Base-by-base conservation (phyloP, 2,329 filamentous ascomycete genomes). In the Aspergillus alliaceus region DNA sequence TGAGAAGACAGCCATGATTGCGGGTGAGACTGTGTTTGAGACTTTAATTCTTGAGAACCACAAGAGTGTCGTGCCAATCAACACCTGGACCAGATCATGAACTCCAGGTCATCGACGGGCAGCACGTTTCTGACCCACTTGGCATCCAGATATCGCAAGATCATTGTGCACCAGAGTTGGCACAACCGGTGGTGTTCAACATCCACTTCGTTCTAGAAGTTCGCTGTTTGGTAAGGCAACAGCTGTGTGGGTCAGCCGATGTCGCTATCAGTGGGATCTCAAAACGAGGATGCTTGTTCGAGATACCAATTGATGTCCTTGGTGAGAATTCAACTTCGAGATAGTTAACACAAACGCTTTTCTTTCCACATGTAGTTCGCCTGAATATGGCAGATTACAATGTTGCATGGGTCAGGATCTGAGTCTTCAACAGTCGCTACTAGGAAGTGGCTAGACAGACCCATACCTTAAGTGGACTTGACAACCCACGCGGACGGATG, bases 1-100 rank as follows among this genome's bases (percentile, higher is more conserved):
- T 70, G 48, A 66, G 59, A 37, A 64, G 62, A 48, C 53, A 59
- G 18, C 20, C 50, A 48, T 65, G 39, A 59, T 50, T 46, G 32
- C 14, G 29, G 15, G 15, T 37, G 24, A 12, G 51, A 47, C 27
- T 49, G 53, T 42, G 27, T 53, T 18, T 8, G 40, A 29, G 24
- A 29, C 24, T 27, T n/a, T 44, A 27, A 7, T 22, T 29, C 15
- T 18, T 27, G 29, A 34, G 9, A 22, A 34, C 18, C 22, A 3
- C 44, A 48, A 31, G 24, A 20, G 18, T 22, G n/a, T 22, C 40
- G 11, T 14, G 3, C 27, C 27, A 48, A 48, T 32, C 44, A 48
- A 48, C n/a, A 20, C 20, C n/a, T 12, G 27, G 4, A n/a, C 25
- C 29, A 32, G 8, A 4, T 6, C 25, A 47, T 29, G 25, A 47